Evolutionary conservation across 495 filamentous ascomycete genomes (phyloP).

Genomic region (Recurvomyces mirabilis): DNA sequence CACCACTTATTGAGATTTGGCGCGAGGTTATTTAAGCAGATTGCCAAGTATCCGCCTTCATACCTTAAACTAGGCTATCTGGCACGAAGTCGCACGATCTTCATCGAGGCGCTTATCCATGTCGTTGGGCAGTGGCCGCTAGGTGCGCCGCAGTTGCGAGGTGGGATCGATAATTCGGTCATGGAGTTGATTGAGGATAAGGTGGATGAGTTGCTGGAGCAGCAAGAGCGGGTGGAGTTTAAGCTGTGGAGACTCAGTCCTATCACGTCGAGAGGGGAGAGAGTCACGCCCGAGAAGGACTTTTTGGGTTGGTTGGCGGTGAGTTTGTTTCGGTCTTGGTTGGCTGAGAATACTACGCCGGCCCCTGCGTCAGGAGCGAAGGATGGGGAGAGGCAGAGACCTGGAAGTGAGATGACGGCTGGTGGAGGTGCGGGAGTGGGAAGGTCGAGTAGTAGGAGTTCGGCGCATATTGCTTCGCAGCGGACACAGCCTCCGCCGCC

Average conservation of each 20-base stretch:
- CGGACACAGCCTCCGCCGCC: constrained; percentile 8
- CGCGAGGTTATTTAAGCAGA: constrained; percentile 79
- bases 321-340: constrained; percentile 77
- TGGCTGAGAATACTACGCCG: constrained; percentile 74
- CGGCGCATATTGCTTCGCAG: constrained; percentile 18
- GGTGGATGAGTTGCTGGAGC: constrained; percentile 53
- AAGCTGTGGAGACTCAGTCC: constrained; percentile 70
- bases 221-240: constrained; percentile 61
- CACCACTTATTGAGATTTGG: constrained; percentile 88
- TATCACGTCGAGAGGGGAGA: constrained; percentile 66
- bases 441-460: constrained; percentile 9
- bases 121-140: constrained; percentile 87
- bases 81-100: constrained; percentile 73
- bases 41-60: constrained; percentile 82
- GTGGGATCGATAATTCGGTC: constrained; percentile 53
- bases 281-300: constrained; percentile 61
- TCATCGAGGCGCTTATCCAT: constrained; percentile 78
- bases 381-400: too few relatives aligned
- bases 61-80: constrained; percentile 85
- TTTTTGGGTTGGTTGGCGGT: constrained; percentile 84
- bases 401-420: constrained; percentile 2
- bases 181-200: constrained; percentile 87
- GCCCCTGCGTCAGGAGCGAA: constrained; percentile 37
- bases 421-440: not conserved
- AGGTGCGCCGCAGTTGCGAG: constrained; percentile 60